Evolutionary conservation across 148 eudicot species (phyloP).

Genomic region (Vaccinium darrowii): DNA sequence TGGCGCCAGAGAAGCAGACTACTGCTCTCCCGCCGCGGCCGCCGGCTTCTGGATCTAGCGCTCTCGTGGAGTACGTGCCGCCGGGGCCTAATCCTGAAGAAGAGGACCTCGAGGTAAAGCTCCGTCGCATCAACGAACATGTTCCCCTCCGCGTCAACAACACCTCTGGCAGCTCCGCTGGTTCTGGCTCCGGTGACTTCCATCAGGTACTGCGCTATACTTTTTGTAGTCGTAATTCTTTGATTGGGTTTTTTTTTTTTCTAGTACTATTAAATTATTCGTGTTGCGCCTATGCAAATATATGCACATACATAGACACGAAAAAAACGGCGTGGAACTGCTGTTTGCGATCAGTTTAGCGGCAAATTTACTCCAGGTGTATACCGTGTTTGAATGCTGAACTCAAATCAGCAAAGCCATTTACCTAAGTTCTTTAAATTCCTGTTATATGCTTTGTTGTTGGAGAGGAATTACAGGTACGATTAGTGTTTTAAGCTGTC

Average conservation of each 20-base stretch:
- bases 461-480: background rate
- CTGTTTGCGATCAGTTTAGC: background rate
- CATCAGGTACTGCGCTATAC: constrained; percentile 66
- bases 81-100: constrained; percentile 60
- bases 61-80: constrained; percentile 73
- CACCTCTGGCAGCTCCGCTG: constrained; percentile 98
- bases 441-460: background rate
- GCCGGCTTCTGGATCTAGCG: constrained; percentile 43
- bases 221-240: background rate
- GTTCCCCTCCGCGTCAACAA: constrained; percentile 95
- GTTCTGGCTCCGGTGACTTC: constrained; percentile 98
- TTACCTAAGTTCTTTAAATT: background rate
- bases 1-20: constrained; percentile 35
- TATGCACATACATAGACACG: background rate
- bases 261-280: background rate
- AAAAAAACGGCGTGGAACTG: background rate
- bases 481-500: background rate
- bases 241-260: background rate
- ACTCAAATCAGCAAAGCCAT: background rate
- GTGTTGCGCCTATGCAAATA: too few species aligned
- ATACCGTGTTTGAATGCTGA: background rate
- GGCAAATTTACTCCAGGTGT: background rate
- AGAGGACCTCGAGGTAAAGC: constrained; percentile 88
- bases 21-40: constrained; percentile 57
- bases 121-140: constrained; percentile 76